phyloP scores from a whole-genome alignment of 139 green algal genomes.

The Eudorina sp. region DNA sequence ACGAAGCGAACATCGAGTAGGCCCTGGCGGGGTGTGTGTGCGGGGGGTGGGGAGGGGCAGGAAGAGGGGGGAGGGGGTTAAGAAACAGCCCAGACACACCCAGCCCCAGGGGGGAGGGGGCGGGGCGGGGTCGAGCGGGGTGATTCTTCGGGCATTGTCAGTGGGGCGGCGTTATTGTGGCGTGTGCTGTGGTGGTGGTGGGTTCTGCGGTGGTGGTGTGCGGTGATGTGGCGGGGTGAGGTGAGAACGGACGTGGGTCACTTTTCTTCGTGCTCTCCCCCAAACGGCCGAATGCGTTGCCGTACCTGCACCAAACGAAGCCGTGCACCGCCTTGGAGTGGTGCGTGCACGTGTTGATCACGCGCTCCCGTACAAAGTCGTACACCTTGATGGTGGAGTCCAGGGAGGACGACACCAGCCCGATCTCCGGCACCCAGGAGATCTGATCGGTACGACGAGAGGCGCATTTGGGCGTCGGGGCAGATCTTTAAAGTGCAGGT shows the following conservation, averaged over 20 bases:
- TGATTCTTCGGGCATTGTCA: too few relatives aligned
- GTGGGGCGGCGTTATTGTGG: too few relatives aligned
- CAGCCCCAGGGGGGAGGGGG: too few relatives aligned
- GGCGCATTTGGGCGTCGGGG: not conserved
- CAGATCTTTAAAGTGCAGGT: too few relatives aligned
- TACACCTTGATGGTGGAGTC: conserved; percentile 80
- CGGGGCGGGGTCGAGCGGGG: too few relatives aligned
- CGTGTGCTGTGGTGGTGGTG: too few relatives aligned
- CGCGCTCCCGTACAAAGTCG: conserved; percentile 56
- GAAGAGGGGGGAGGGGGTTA: not conserved
- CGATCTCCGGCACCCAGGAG: conserved; percentile 77
- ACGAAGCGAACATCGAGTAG: conserved; percentile 85
- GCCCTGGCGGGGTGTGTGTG: conserved; percentile 37
- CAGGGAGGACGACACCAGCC: conserved; percentile 78
- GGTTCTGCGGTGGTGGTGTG: too few relatives aligned
- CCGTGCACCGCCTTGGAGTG: conserved; percentile 80
- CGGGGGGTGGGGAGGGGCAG: not conserved
- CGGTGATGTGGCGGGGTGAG: too few relatives aligned
- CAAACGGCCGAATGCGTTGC: not conserved
- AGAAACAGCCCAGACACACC: not conserved
- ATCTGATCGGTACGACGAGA: conserved; percentile 74
- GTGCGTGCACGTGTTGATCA: conserved; percentile 74
- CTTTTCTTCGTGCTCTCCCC: too few relatives aligned
- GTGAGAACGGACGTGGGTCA: too few relatives aligned
- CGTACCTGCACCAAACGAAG: conserved; percentile 78